A percentile compares a stretch with the other conserved stretches of the same genome.
Conservation (phyloP, 2,329 filamentous ascomycete genomes). For the Cladosporium cucumerinum region DNA sequence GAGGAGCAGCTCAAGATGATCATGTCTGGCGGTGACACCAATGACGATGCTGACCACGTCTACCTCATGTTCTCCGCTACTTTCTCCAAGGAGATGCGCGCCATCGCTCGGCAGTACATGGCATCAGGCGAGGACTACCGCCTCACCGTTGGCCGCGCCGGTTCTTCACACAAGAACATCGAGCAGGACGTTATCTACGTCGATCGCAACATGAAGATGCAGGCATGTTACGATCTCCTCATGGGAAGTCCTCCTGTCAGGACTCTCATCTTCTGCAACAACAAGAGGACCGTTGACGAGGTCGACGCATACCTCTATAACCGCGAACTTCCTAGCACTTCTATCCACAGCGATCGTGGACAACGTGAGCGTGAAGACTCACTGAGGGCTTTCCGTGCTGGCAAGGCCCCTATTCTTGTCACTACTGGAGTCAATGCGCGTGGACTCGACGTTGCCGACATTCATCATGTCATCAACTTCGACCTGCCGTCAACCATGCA, state of each 20-base stretch:
- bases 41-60: slow-evolving; percentile 66
- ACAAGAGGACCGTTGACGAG: slow-evolving; percentile 71
- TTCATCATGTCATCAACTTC: slow-evolving; percentile 91
- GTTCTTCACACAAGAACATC: slow-evolving; percentile 74
- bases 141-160: slow-evolving; percentile 82
- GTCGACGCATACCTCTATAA: slow-evolving; percentile 88
- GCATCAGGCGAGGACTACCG: slow-evolving; percentile 65
- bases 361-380: slow-evolving; percentile 84
- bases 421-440: slow-evolving; percentile 84
- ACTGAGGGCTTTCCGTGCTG: slow-evolving; percentile 72
- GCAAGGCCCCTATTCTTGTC: slow-evolving; percentile 73
- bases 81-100: slow-evolving; percentile 76
- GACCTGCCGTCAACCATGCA: slow-evolving; percentile 72
- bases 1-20: slow-evolving; percentile 70
- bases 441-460: slow-evolving; percentile 81
- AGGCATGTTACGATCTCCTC: slow-evolving; percentile 70
- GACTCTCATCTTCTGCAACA: slow-evolving; percentile 88
- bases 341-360: slow-evolving; percentile 82
- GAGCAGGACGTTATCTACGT: slow-evolving; percentile 69
- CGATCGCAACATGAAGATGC: slow-evolving; percentile 63
- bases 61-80: slow-evolving; percentile 92
- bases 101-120: slow-evolving; percentile 74
- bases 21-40: slow-evolving; percentile 74
- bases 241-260: slow-evolving; percentile 66
- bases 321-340: slow-evolving; percentile 72